Evolutionary conservation across 345 rosid genomes (phyloP).

Genomic region (Camelina laxa): DNA sequence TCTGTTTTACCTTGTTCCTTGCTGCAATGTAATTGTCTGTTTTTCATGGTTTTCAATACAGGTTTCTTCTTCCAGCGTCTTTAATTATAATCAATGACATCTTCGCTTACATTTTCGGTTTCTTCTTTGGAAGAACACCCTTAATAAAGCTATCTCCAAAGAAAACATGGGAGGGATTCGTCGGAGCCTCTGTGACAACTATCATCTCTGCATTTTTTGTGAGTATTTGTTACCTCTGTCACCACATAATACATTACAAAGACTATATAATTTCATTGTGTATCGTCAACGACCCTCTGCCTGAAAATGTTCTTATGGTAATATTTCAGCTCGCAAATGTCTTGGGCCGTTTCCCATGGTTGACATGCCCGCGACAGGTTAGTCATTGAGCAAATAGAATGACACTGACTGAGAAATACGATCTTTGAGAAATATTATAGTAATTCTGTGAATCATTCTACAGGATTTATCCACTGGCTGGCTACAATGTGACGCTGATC

Average conservation of each 20-base stretch:
- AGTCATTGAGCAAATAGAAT: conserved; percentile 23
- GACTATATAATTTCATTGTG: conserved; percentile 4
- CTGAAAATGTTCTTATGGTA: conserved; percentile 21
- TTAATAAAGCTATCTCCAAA: conserved; percentile 95
- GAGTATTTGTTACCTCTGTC: conserved; percentile 37
- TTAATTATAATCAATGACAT: conserved; percentile 92
- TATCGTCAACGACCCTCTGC: background rate
- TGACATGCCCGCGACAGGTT: conserved; percentile 97
- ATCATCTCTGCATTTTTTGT: conserved; percentile 92
- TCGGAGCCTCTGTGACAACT: conserved; percentile 91
- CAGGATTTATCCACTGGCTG: conserved; percentile 95
- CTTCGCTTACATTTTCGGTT: conserved; percentile 85
- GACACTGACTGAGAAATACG: background rate
- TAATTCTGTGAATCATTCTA: conserved; percentile 22
- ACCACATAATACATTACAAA: background rate
- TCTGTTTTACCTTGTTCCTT: conserved; percentile 5
- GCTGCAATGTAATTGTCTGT: background rate
- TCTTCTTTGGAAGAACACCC: conserved; percentile 97
- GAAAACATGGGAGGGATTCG: conserved; percentile 99
- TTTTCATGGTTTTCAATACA: conserved; percentile 44
- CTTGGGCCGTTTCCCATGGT: conserved; percentile 91
- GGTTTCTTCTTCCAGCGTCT: conserved; percentile 99
- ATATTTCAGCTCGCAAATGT: conserved; percentile 84
- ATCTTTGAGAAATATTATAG: conserved; percentile 26
- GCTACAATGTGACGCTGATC: conserved; percentile 97